A percentile compares a stretch with the other conserved stretches of the same genome.
These are phyloP conservation scores for Penicillium crustosum DNA, from an alignment of 2,329 filamentous ascomycete species.

Conservation along the genomic window DNA sequence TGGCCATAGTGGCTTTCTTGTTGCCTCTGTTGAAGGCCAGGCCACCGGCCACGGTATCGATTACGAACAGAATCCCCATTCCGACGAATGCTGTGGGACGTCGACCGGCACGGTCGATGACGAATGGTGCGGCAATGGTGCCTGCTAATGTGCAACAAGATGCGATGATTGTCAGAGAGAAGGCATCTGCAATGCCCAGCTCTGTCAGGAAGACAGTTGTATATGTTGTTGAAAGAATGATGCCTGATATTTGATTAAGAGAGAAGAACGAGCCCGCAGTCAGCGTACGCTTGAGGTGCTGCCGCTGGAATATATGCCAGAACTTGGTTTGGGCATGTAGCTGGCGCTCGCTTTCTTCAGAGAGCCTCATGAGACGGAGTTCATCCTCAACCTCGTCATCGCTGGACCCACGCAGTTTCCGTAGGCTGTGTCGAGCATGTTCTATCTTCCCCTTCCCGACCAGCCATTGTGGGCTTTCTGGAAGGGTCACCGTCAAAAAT, in stretches of 20 bases:
- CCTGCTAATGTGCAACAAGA: conserved; percentile 39
- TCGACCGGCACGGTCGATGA: conserved; percentile 38
- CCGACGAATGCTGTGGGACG: conserved; percentile 39
- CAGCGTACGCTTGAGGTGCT: conserved; percentile 39
- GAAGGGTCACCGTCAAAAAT: conserved; percentile 30
- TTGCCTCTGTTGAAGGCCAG: conserved; percentile 33
- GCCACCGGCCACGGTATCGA: conserved; percentile 35
- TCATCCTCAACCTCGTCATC: conserved; percentile 35
- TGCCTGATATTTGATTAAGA: conserved; percentile 39
- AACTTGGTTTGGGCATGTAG: conserved; percentile 29
- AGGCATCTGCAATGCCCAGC: conserved; percentile 34
- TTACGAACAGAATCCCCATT: conserved; percentile 35
- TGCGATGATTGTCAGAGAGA: conserved; percentile 38
- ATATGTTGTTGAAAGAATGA: conserved; percentile 41
- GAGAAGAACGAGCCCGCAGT: conserved; percentile 38
- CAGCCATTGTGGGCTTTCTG: conserved; percentile 40
- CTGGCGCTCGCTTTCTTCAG: conserved; percentile 29
- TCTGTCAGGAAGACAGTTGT: conserved; percentile 40
- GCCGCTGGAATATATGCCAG: conserved; percentile 38
- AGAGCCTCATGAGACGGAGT: conserved; percentile 32
- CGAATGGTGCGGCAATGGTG: conserved; percentile 36
- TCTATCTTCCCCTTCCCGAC: conserved; percentile 30
- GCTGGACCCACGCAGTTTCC: conserved; percentile 34
- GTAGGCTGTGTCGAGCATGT: conserved; percentile 32
- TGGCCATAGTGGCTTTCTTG: conserved; percentile 25